Evolutionary conservation across 495 filamentous ascomycete genomes (phyloP), one percentile per base, ranked within the genome.

Genomic region (Hypoxylon intermedium): DNA sequence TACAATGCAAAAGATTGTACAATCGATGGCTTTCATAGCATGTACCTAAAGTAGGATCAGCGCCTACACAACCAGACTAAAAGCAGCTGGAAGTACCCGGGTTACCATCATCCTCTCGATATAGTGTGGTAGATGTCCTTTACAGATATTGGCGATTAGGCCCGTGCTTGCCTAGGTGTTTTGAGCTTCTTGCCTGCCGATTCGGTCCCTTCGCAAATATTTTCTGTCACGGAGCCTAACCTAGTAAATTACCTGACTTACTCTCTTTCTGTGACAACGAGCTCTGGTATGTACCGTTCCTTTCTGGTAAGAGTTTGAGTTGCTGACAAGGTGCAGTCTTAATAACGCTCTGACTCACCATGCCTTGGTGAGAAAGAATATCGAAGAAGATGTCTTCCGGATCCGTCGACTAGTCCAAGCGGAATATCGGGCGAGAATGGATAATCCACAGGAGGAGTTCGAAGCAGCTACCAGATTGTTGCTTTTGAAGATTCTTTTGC

Each of bases 101-200:
- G 44, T 23, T 74, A 76, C 65, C 30, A 36, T 9, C 66, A 75
- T 47, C 63, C 60, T 6, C 37, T 78, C 6, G 60, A 71, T 18
- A 67, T 75, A 19, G 72, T 77, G 6, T 78, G 75, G 75, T 67
- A 60, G n/a, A 46, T 60, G 1, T 60, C 75, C 38, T 67, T 78
- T 41, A 67, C 71, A 28, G 61, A 58, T 15, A 55, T 76, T 7
- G 56, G 59, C 26, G 31, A 42, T 19, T 6, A 67, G 11, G 55
- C 65, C 24, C 52, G 26, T 21, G 37, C 30, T 13, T 58, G 76
- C 9, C 60, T 77, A 24, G 67, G 75, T 16, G 26, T 74, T 5
- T 46, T 74, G 1, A 64, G 73, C 15, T 67, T 76, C 6, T 40
- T 79, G 0, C 73, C 77, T 18, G 67, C 71, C 28, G 73, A 77